Conservation (phyloP, 768 basidiomycete genomes). For the Epithele typhae region DNA sequence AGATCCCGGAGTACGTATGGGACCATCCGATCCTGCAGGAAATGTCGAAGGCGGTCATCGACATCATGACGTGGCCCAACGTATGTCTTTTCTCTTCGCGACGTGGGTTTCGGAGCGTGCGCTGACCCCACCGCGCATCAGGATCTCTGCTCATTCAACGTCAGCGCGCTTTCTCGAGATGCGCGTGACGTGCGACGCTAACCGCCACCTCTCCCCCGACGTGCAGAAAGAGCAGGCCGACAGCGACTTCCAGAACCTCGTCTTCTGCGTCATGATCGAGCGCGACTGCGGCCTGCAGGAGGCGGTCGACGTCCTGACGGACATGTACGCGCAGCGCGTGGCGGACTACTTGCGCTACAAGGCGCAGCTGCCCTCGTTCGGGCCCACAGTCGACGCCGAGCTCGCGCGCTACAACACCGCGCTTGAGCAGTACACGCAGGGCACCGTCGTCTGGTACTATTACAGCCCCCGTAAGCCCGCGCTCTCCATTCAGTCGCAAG, state of each 20-base stretch:
- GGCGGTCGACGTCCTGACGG: slow-evolving; percentile 34
- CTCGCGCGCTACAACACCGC: slow-evolving; percentile 30
- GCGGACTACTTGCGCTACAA: slow-evolving; percentile 31
- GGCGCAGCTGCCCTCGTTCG: slow-evolving; percentile 31
- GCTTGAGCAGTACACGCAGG: slow-evolving; percentile 35
- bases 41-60: slow-evolving; percentile 37
- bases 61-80: slow-evolving; percentile 40
- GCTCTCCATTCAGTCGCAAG: no score
- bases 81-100: slow-evolving; percentile 19
- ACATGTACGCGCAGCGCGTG: slow-evolving; percentile 32
- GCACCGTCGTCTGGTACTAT: slow-evolving; percentile 37
- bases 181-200: no score
- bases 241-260: slow-evolving; percentile 37
- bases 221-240: slow-evolving; percentile 36
- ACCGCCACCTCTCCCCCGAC: neutral
- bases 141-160: slow-evolving; percentile 17
- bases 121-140: slow-evolving; percentile 27
- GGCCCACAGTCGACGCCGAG: slow-evolving; percentile 30
- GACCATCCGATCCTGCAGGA: slow-evolving; percentile 29
- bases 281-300: slow-evolving; percentile 28
- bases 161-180: neutral
- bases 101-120: no score
- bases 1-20: slow-evolving; percentile 34
- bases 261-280: slow-evolving; percentile 37
- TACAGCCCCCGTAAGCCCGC: slow-evolving; percentile 33